These are phyloP conservation scores for Phyllosticta capitalensis DNA, from an alignment of 2,329 filamentous ascomycete genomes.

Conservation along the genomic window DNA sequence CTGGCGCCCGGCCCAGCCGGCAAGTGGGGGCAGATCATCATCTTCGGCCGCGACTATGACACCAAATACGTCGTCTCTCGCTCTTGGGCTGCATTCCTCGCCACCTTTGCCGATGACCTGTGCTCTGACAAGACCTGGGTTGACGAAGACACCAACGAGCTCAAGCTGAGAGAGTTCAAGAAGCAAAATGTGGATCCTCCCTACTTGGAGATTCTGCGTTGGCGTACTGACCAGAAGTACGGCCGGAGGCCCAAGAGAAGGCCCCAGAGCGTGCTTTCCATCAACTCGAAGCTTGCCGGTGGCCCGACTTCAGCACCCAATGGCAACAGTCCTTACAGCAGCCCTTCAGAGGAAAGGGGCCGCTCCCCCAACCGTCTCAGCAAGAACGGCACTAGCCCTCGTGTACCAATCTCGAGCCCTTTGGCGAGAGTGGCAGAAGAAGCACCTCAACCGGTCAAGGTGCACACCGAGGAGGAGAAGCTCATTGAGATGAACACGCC, in stretches of 20 bases:
- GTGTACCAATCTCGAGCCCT: conserved; percentile 60
- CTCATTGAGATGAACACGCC: conserved; percentile 35
- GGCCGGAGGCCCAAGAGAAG: conserved; percentile 52
- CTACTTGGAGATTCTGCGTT: conserved; percentile 90
- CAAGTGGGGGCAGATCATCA: conserved; percentile 91
- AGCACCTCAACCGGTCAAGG: conserved; percentile 28
- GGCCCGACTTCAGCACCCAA: conserved; percentile 23
- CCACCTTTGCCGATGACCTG: conserved; percentile 81
- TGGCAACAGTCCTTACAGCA: conserved; percentile 48
- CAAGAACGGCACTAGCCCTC: conserved; percentile 54
- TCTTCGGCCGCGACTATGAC: conserved; percentile 96
- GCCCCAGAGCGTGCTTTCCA: conserved; percentile 37
- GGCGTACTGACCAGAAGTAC: conserved; percentile 93
- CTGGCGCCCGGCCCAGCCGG: conserved; percentile 82
- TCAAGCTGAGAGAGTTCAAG: conserved; percentile 81
- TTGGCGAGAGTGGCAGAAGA: conserved; percentile 70
- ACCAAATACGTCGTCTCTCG: conserved; percentile 94
- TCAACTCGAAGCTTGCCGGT: conserved; percentile 41
- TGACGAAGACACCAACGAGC: conserved; percentile 82
- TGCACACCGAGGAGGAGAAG: conserved; percentile 32
- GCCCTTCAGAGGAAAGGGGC: conserved; percentile 54
- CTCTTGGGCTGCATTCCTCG: conserved; percentile 83
- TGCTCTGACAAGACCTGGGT: conserved; percentile 83
- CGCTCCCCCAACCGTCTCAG: conserved; percentile 59
- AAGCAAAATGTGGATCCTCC: conserved; percentile 77